A percentile compares a stretch with the other conserved stretches of the same genome.
Evolutionary conservation across 2,329 filamentous ascomycete species (phyloP).

Genomic region (Nemania serpens): DNA sequence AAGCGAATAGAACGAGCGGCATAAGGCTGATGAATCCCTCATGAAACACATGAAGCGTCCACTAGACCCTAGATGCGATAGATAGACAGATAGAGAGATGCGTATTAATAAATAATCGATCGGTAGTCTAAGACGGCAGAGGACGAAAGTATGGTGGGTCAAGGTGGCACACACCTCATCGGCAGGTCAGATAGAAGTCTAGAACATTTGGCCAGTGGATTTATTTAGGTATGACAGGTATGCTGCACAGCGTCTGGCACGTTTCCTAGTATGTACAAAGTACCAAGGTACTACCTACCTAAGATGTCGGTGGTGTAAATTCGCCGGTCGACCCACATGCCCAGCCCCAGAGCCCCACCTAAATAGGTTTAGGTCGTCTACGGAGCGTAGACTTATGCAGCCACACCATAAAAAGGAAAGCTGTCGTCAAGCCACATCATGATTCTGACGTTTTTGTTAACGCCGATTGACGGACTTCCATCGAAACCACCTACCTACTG

Average conservation of each 20-base stretch:
- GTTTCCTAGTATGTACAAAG: too few species aligned
- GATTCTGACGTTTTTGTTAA: not conserved
- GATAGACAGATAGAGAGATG: not conserved
- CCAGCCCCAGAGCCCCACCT: too few species aligned
- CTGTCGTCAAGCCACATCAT: slow-evolving; percentile 9
- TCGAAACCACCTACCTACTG: not conserved
- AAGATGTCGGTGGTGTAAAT: not conserved
- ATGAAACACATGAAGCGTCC: not conserved
- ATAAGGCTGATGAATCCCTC: not conserved
- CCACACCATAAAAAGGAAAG: not conserved
- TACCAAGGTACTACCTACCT: not conserved
- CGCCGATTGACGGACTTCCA: not conserved
- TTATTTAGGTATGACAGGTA: too few species aligned
- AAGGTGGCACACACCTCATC: slow-evolving; percentile 18
- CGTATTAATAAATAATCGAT: not conserved
- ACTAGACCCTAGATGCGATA: not conserved
- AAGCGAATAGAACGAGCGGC: not conserved
- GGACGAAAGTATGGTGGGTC: slow-evolving; percentile 11
- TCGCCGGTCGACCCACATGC: too few species aligned
- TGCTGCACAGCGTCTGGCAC: too few species aligned
- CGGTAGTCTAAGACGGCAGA: not conserved
- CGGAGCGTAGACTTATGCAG: not conserved
- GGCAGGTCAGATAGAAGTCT: slow-evolving; percentile 24
- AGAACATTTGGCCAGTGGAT: not conserved
- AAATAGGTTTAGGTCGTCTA: too few species aligned